These are phyloP conservation scores for Saccharomycopsis hybrid DNA, from an alignment of 1,139 yeast genomes.

Conservation along the genomic window DNA sequence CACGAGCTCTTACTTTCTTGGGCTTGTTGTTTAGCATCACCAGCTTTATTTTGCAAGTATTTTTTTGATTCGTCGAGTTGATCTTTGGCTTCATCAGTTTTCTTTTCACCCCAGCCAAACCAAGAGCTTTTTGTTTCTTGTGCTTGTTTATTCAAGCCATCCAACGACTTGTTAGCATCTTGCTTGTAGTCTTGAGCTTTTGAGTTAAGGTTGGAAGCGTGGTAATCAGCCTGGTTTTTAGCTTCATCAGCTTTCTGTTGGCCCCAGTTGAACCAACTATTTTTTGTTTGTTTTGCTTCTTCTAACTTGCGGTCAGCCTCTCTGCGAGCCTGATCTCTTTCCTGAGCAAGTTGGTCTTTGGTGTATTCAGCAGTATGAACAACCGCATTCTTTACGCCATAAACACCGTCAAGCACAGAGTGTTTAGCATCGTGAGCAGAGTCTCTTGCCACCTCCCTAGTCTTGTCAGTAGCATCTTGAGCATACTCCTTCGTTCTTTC, in stretches of 20 bases:
- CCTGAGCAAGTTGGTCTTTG: conserved; percentile 19
- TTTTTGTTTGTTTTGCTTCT: conserved; percentile 7
- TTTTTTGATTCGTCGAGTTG: conserved; percentile 21
- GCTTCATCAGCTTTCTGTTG: conserved; percentile 19
- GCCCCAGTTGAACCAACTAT: conserved; percentile 9
- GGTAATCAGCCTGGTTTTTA: conserved; percentile 15
- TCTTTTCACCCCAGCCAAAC: conserved; percentile 28
- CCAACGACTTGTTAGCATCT: conserved; percentile 13
- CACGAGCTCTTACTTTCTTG: conserved; percentile 23
- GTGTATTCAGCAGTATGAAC: conserved; percentile 19
- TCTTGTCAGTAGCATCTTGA: not conserved
- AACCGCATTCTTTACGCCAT: conserved; percentile 22
- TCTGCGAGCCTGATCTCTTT: not conserved
- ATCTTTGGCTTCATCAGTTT: conserved; percentile 28
- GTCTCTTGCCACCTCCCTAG: conserved; percentile 36
- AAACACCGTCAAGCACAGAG: conserved; percentile 22
- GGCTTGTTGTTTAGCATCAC: conserved; percentile 25
- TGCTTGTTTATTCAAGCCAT: conserved; percentile 23
- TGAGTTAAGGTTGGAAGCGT: conserved; percentile 16
- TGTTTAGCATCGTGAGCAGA: conserved; percentile 31
- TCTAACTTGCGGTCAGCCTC: conserved; percentile 6
- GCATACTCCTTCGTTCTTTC: not conserved
- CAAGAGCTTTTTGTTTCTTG: conserved; percentile 23
- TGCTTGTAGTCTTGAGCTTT: conserved; percentile 7
- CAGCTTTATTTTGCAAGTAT: conserved; percentile 14